phyloP scores from a whole-genome alignment of 305 asterid genomes.

The Solanum hybrid region DNA sequence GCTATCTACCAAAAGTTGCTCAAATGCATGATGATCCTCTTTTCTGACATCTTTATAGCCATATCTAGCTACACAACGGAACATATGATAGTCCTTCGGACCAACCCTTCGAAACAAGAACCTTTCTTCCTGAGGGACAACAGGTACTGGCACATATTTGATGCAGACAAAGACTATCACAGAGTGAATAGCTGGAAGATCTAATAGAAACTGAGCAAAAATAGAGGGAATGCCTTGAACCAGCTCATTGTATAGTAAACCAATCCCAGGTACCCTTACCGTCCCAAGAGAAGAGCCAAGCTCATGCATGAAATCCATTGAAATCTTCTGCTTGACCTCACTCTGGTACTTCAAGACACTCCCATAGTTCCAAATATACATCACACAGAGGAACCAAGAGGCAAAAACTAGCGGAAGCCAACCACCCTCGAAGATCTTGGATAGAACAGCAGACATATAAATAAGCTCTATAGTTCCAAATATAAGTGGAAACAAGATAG shows the following conservation, averaged over 20 bases:
- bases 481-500: slow-evolving; percentile 60
- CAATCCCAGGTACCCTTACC: slow-evolving; percentile 82
- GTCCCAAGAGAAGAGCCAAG: slow-evolving; percentile 86
- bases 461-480: slow-evolving; percentile 66
- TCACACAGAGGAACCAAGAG: slow-evolving; percentile 60
- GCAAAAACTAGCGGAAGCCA: slow-evolving; percentile 93
- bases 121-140: slow-evolving; percentile 87
- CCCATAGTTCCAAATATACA: slow-evolving; percentile 94
- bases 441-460: slow-evolving; percentile 71
- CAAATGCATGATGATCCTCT: slow-evolving; percentile 83
- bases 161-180: slow-evolving; percentile 80
- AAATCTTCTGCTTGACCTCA: slow-evolving; percentile 70
- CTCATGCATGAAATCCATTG: slow-evolving; percentile 69
- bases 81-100: slow-evolving; percentile 91
- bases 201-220: slow-evolving; percentile 65
- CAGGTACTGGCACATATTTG: slow-evolving; percentile 80
- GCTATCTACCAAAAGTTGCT: slow-evolving; percentile 75
- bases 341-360: slow-evolving; percentile 79
- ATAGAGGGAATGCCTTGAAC: slow-evolving; percentile 97
- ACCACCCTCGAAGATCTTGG: slow-evolving; percentile 81
- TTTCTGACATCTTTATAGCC: slow-evolving; percentile 89
- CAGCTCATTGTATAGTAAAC: slow-evolving; percentile 81
- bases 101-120: slow-evolving; percentile 78
- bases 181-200: slow-evolving; percentile 92
- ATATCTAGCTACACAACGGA: slow-evolving; percentile 85